phyloP scores from a whole-genome alignment of 306 rosid genomes.

The Quercus engelmannii region DNA sequence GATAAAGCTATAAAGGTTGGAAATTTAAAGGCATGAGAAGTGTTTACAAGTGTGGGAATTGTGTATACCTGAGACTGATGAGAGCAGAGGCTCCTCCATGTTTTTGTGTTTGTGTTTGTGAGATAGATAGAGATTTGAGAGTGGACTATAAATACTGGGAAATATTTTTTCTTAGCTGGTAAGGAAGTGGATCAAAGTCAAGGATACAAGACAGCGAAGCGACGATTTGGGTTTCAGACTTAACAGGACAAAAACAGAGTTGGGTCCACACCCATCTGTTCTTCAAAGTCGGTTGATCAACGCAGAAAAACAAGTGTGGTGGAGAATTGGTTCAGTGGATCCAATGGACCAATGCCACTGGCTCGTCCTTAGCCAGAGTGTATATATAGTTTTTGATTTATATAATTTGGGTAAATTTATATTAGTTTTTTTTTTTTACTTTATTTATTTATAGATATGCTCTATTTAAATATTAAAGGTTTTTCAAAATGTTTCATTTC shows the following conservation, averaged over 20 bases:
- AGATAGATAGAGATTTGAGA: not conserved
- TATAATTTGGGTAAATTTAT: too few relatives aligned
- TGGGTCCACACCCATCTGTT: not conserved
- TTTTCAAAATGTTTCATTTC: too few relatives aligned
- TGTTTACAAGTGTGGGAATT: not conserved
- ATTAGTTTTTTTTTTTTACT: too few relatives aligned
- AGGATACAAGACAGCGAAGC: not conserved
- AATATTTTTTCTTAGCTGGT: not conserved
- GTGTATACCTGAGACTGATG: constrained; percentile 37
- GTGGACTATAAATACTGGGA: not conserved
- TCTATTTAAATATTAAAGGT: too few relatives aligned
- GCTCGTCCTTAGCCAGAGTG: too few relatives aligned
- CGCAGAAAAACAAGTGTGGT: not conserved
- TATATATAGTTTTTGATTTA: too few relatives aligned
- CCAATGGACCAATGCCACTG: too few relatives aligned
- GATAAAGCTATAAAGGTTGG: not conserved
- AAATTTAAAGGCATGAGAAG: too few relatives aligned
- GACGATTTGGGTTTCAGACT: not conserved
- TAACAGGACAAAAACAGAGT: not conserved
- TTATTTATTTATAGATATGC: too few relatives aligned
- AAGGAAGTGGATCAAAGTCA: not conserved
- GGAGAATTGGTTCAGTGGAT: too few relatives aligned
- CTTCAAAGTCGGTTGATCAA: not conserved
- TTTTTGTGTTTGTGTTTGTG: not conserved
- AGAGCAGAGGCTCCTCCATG: constrained; percentile 74